These are phyloP conservation scores for Ophiostoma australiae DNA, from an alignment of 2,329 filamentous ascomycete species.

Conservation along the genomic window DNA sequence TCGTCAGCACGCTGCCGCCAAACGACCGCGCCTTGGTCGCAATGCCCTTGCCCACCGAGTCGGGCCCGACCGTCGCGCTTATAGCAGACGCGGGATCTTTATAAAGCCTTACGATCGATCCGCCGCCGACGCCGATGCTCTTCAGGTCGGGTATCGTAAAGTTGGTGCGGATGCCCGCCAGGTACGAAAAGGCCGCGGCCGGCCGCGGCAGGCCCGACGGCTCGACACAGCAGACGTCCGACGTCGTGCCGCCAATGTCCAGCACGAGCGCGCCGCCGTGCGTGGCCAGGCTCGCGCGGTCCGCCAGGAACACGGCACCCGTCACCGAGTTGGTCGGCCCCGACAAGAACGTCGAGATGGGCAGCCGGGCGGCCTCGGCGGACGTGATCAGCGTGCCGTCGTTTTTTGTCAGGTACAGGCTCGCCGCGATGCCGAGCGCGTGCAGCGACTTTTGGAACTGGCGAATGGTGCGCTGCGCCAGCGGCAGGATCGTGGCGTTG, in stretches of 20 bases:
- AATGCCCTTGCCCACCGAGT: not conserved
- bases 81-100: too few relatives aligned
- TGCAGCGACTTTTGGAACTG: not conserved
- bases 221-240: not conserved
- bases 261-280: not conserved
- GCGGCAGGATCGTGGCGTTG: not conserved
- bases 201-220: conserved; percentile 2
- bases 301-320: not conserved
- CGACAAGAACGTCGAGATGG: not conserved
- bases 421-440: not conserved
- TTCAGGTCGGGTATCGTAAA: not conserved
- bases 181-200: not conserved
- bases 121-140: not conserved
- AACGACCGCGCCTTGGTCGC: not conserved
- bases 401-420: not conserved
- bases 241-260: not conserved
- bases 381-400: not conserved
- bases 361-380: not conserved
- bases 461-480: not conserved
- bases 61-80: not conserved
- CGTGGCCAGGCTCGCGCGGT: not conserved
- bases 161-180: not conserved
- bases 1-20: conserved; percentile 1
- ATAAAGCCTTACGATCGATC: not conserved
- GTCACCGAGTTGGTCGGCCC: not conserved